Base-by-base conservation (phyloP, 2,329 filamentous ascomycete genomes). In the Fusarium marasasianum region DNA sequence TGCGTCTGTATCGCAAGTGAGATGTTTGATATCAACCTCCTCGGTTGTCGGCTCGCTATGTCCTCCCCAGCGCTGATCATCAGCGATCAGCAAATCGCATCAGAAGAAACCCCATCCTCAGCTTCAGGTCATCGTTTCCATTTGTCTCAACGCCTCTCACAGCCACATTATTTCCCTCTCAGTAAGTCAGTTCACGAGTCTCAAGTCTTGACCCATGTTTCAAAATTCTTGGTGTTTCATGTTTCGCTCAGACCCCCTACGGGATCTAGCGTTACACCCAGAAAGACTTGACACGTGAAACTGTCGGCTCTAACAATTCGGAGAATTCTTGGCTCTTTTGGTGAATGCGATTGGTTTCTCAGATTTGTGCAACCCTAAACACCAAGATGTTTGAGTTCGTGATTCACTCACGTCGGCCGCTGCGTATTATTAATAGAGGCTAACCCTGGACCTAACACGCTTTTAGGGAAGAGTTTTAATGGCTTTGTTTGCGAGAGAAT, bases 241-340 rank as follows among this genome's bases (percentile, higher is more conserved):
- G 66, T 57, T 69, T 69, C 50, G 65, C 66, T 69, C 66, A 55
- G 65, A 45, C 66, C 66, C 26, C 64, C 50, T n/a, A 18, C 18
- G 5, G 3, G 50, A 56, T 53, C 51, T 48, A 20, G 8, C 29
- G 33, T 50, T 26, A 20, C 63, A 48, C 17, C n/a, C 29, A 37
- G 12, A 55, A 44, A 17, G 45, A 48, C 47, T 17, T 20, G 38
- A 24, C 31, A 50, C 26, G 24, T 53, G 44, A 69, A 69, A 69
- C 66, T 10, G 6, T 18, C 9, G 1, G 45, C 24, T 64, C 57
- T 45, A 11, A 63, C 55, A 40, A 12, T 20, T 43, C 33, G 47
- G 41, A 40, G 40, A 47, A 13, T 31, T 60, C 43, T 69, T 63
- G 37, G 64, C 56, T 15, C 20, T 17, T 35, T 24, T 12, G 2